A percentile compares a stretch with the other conserved stretches of the same genome.
phyloP scores from a whole-genome alignment of 441 rosid genomes.

The Omphalea diandra region DNA sequence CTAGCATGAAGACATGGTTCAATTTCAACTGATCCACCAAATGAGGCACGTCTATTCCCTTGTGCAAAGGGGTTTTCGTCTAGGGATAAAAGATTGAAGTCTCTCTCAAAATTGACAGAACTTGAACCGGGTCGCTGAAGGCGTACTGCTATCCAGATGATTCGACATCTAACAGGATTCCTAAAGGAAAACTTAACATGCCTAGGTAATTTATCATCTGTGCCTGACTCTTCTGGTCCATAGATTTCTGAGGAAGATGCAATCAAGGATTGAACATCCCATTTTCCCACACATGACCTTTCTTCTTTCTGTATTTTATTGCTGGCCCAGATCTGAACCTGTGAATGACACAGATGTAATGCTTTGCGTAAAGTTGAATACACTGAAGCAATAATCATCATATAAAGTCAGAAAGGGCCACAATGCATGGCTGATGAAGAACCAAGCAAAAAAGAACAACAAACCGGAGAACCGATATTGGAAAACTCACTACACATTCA shows the following conservation, averaged over 20 bases:
- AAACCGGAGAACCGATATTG: not conserved
- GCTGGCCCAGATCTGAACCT: slow-evolving; percentile 99
- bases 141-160: slow-evolving; percentile 77
- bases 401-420: not conserved
- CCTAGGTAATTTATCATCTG: slow-evolving; percentile 64
- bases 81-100: slow-evolving; percentile 68
- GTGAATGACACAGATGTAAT: slow-evolving; percentile 21
- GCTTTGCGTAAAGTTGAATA: not conserved
- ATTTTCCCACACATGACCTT: slow-evolving; percentile 83
- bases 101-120: slow-evolving; percentile 72
- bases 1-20: slow-evolving; percentile 90
- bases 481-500: not conserved
- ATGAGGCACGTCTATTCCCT: slow-evolving; percentile 72
- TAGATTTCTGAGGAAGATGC: slow-evolving; percentile 65
- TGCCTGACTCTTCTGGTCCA: slow-evolving; percentile 65
- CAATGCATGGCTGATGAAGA: not conserved
- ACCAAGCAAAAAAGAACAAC: not conserved
- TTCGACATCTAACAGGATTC: slow-evolving; percentile 80
- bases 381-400: not conserved
- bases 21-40: slow-evolving; percentile 69
- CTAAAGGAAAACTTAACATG: slow-evolving; percentile 77
- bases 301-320: slow-evolving; percentile 79
- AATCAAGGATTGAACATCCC: slow-evolving; percentile 80
- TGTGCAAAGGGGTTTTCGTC: slow-evolving; percentile 94
- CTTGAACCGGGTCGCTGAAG: slow-evolving; percentile 83